These are phyloP conservation scores for Bauhinia variegata DNA, from an alignment of 306 rosid species.

Conservation along the genomic window DNA sequence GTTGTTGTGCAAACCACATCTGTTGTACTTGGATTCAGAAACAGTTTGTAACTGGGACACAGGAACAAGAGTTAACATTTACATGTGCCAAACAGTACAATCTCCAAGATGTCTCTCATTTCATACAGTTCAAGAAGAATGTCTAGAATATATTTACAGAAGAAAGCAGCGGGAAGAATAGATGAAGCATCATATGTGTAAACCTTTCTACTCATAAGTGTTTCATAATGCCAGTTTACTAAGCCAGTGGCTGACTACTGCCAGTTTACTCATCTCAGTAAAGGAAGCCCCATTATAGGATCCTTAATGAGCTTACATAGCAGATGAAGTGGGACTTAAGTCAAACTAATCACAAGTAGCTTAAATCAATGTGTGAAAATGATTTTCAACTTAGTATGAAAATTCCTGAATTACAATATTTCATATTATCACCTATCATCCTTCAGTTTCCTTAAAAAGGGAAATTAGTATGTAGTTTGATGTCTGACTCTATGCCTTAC, in stretches of 20 bases:
- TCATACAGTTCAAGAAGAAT: background rate
- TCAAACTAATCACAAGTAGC: slow-evolving; percentile 25
- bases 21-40: slow-evolving; percentile 94
- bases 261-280: background rate
- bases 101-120: slow-evolving; percentile 15
- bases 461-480: background rate
- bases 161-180: background rate
- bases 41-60: slow-evolving; percentile 74
- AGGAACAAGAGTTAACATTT: slow-evolving; percentile 29
- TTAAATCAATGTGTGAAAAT: too few relatives aligned
- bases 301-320: background rate
- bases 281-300: background rate
- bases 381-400: background rate
- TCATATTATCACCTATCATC: background rate
- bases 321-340: slow-evolving; percentile 14
- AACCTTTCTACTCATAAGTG: background rate
- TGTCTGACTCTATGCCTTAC: background rate
- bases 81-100: slow-evolving; percentile 26
- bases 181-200: background rate
- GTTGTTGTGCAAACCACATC: slow-evolving; percentile 98
- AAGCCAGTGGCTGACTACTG: slow-evolving; percentile 5
- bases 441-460: too few relatives aligned
- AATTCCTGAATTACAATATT: slow-evolving; percentile 10
- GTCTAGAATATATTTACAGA: background rate
- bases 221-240: background rate